Percentiles rank a stretch among this genome's conserved stretches.
Conservation (phyloP, 495 filamentous ascomycete genomes). For the Penicillium pulvis region DNA sequence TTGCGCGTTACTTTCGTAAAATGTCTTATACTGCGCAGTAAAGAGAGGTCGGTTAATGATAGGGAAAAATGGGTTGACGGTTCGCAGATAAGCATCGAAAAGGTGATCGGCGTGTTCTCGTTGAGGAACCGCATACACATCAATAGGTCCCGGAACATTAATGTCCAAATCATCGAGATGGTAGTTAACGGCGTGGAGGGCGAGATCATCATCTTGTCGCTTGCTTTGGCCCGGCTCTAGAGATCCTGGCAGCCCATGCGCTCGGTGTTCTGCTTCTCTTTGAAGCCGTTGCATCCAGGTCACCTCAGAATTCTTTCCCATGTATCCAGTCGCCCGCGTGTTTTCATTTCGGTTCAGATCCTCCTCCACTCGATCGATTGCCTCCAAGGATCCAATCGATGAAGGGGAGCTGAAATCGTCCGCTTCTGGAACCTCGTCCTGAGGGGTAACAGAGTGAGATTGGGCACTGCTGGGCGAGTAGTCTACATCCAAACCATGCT, state of each 20-base stretch:
- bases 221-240: conserved; percentile 34
- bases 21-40: conserved; percentile 45
- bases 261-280: conserved; percentile 39
- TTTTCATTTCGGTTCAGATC: conserved; percentile 57
- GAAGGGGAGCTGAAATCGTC: conserved; percentile 38
- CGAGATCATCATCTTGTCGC: conserved; percentile 27
- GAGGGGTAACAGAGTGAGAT: conserved; percentile 36
- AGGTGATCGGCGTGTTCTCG: conserved; percentile 54
- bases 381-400: conserved; percentile 62
- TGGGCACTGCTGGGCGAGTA: conserved; percentile 32
- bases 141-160: conserved; percentile 47
- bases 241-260: conserved; percentile 33
- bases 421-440: conserved; percentile 32
- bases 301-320: conserved; percentile 67
- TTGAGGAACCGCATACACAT: conserved; percentile 58
- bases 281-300: conserved; percentile 60
- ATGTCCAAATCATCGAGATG: conserved; percentile 61
- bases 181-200: conserved; percentile 53
- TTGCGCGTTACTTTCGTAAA: conserved; percentile 42
- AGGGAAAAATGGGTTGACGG: conserved; percentile 62
- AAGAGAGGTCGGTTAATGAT: conserved; percentile 57
- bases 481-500: conserved; percentile 28
- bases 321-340: conserved; percentile 58
- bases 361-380: conserved; percentile 61
- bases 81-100: conserved; percentile 58